Base-by-base conservation (phyloP, 306 rosid genomes). In the Corylus heterophylla region DNA sequence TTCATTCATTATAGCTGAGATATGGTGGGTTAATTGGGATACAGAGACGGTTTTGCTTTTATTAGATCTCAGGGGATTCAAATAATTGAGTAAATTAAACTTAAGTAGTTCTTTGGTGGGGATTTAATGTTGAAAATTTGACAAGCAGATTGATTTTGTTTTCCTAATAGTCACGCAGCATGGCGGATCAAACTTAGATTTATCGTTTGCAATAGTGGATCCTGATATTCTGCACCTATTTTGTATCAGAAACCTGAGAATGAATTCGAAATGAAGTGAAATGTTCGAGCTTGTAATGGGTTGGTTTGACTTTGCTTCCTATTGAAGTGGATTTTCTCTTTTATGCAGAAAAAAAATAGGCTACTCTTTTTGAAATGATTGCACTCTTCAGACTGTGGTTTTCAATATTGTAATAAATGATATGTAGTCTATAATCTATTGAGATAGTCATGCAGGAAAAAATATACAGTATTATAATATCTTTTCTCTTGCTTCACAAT, bases 11-110 rank as follows among this genome's bases (percentile, higher is more conserved):
- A 16, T 31, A 12, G 48, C 37, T 51, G 50, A 10, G 62, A n/a
- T 72, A 59, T 51, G 71, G 71, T 74, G 54, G n/a, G 17, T 54
- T 72, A n/a, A 17, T 76, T 71, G 77, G 77, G 70, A 45, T 25
- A 2, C 44, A 8, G 9, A 37, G 66, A 35, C 8, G 68, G 76
- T 29, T 47, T 44, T 44, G 48, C 14, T 10, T 77, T 56, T 5
- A 7, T 39, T 79, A 81, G 85, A 85, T 85, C 88, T 78, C 76
- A 73, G 17, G 29, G 27, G 37, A 51, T 81, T 51, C 1, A 5
- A 12, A 18, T 42, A 12, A 18, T 58, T 29, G 5, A 18, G 18
- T 35, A 11, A 35, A 45, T 12, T 16, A 14, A 12, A 20, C 39
- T n/a, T 42, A 29, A 6, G 54, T 10, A 12, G 54, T 17, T 44